A percentile compares a stretch with the other conserved stretches of the same genome.
phyloP scores from a whole-genome alignment of 2,329 filamentous ascomycete genomes.

The Hymenoscyphus repandus region DNA sequence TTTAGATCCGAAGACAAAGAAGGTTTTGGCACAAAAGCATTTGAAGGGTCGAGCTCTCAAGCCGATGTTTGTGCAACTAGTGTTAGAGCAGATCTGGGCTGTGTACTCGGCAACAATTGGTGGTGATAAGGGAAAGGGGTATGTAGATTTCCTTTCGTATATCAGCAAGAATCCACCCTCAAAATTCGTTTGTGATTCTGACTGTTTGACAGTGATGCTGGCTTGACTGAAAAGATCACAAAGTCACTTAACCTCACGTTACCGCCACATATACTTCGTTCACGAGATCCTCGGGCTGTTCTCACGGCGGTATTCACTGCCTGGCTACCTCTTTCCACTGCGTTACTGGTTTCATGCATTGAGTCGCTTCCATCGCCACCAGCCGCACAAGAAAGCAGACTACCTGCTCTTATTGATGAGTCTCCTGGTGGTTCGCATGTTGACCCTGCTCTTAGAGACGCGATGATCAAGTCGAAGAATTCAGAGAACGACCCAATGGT shows the following conservation, averaged over 20 bases:
- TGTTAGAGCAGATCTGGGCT: conserved; percentile 93
- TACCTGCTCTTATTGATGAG: conserved; percentile 72
- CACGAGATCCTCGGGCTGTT: conserved; percentile 76
- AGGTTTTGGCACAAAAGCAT: conserved; percentile 85
- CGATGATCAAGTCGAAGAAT: conserved; percentile 76
- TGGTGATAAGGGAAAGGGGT: conserved; percentile 76
- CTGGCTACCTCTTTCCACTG: conserved; percentile 91
- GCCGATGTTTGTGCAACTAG: conserved; percentile 95
- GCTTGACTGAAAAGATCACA: conserved; percentile 85
- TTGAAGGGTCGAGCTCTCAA: conserved; percentile 87
- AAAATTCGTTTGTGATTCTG: conserved; percentile 13
- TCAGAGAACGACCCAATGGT: conserved; percentile 71
- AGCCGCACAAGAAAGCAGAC: conserved; percentile 69
- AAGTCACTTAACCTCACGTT: conserved; percentile 84
- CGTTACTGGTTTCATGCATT: conserved; percentile 86
- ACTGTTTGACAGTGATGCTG: conserved; percentile 57
- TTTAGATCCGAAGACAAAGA: conserved; percentile 93
- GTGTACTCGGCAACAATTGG: conserved; percentile 88
- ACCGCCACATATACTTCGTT: conserved; percentile 76
- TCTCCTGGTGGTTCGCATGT: conserved; percentile 75
- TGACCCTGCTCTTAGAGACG: conserved; percentile 63
- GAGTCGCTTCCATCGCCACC: conserved; percentile 86
- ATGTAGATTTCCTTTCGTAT: conserved; percentile 35
- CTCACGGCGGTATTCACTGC: conserved; percentile 81
- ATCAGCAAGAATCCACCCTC: conserved; percentile 16